Evolutionary conservation across 345 rosid genomes (phyloP).

Genomic region (Cardiospermum halicacabum): DNA sequence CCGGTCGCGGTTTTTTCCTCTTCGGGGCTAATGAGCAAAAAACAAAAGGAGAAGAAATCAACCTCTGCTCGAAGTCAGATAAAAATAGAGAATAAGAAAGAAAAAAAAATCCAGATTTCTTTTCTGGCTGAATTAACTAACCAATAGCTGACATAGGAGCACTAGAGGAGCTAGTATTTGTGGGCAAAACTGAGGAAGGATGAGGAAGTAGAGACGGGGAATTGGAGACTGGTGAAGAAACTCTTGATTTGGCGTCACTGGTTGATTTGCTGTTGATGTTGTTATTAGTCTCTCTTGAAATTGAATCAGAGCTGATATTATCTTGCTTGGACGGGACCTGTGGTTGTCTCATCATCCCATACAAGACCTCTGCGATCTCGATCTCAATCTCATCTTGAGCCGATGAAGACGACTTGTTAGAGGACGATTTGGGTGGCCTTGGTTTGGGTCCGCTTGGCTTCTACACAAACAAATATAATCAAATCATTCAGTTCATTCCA

Average conservation of each 20-base stretch:
- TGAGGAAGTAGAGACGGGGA: conserved; percentile 45
- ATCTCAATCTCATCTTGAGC: conserved; percentile 97
- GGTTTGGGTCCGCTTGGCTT: conserved; percentile 76
- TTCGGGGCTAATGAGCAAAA: conserved; percentile 63
- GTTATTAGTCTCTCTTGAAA: conserved; percentile 30
- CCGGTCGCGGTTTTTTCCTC: conserved; percentile 83
- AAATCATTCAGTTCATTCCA: conserved; percentile 12
- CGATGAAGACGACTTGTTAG: conserved; percentile 50
- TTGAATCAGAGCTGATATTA: conserved; percentile 33
- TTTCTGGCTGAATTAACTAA: conserved; percentile 24
- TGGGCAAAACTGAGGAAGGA: conserved; percentile 42
- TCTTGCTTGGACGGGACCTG: conserved; percentile 63
- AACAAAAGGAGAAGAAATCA: background rate
- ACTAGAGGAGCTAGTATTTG: conserved; percentile 58
- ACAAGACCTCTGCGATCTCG: conserved; percentile 95
- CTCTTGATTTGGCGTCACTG: conserved; percentile 71
- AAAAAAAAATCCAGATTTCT: background rate
- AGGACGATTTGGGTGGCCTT: conserved; percentile 72
- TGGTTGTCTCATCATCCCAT: conserved; percentile 89
- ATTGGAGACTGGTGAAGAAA: conserved; percentile 84
- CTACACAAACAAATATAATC: conserved; percentile 24
- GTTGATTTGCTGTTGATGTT: conserved; percentile 28
- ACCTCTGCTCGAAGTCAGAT: background rate
- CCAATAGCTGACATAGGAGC: conserved; percentile 56
- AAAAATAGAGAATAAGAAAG: background rate